Conservation (phyloP, 169 alveolate genomes). For the Plasmodium berghei region DNA sequence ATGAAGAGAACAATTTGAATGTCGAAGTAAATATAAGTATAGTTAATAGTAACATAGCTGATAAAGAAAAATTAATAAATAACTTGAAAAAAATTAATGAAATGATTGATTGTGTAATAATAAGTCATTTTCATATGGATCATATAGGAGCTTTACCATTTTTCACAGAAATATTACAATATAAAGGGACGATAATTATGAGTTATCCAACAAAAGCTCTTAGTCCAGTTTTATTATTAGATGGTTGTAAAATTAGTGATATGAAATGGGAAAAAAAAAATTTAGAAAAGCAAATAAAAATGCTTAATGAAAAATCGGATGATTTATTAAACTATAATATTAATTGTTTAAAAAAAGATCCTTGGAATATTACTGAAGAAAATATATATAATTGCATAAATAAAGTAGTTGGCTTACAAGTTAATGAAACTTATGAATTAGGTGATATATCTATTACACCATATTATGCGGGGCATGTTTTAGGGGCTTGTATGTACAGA, state of each 20-base stretch:
- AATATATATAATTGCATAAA: conserved; percentile 90
- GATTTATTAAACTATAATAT: conserved; percentile 73
- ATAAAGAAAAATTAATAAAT: conserved; percentile 56
- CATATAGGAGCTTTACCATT: conserved; percentile 99
- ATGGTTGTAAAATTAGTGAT: conserved; percentile 93
- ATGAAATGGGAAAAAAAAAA: conserved; percentile 80
- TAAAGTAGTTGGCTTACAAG: conserved; percentile 91
- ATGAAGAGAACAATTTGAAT: conserved; percentile 12
- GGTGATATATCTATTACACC: conserved; percentile 94
- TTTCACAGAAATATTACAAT: conserved; percentile 94
- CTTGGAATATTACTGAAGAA: conserved; percentile 89
- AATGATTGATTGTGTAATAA: conserved; percentile 93
- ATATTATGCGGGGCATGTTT: conserved; percentile 98
- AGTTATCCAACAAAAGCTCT: conserved; percentile 98
- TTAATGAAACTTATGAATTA: conserved; percentile 90
- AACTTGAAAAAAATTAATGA: conserved; percentile 71
- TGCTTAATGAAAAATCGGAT: conserved; percentile 79
- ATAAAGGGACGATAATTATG: conserved; percentile 95
- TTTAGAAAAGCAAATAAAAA: conserved; percentile 78
- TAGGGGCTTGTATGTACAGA: conserved; percentile 98
- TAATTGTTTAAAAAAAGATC: conserved; percentile 76
- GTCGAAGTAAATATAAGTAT: conserved; percentile 59
- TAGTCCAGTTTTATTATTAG: conserved; percentile 96
- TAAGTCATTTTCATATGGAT: conserved; percentile 98
- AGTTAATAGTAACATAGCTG: conserved; percentile 53